Percentiles rank a stretch among this genome's conserved stretches.
phyloP scores from a whole-genome alignment of 768 basidiomycete genomes.

The Mycena vitilis region DNA sequence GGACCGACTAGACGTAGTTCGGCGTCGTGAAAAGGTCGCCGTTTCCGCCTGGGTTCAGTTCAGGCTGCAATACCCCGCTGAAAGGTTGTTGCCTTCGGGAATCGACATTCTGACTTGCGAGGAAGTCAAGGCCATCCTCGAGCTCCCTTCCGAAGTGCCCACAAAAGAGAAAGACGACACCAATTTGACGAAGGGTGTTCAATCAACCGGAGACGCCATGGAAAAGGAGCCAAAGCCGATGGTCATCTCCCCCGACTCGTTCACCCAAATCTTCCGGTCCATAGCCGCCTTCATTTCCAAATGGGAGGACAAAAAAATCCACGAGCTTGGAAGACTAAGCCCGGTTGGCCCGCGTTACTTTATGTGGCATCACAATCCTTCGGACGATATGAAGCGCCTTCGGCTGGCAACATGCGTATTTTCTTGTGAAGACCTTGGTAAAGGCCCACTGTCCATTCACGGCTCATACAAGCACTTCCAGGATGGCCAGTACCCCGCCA shows the following conservation, averaged over 20 bases:
- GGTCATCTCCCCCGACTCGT: constrained; percentile 25
- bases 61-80: constrained; percentile 33
- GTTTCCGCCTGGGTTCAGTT: constrained; percentile 40
- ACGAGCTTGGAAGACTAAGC: neutral
- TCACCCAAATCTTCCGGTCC: constrained; percentile 28
- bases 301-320: constrained; percentile 23
- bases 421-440: constrained; percentile 35
- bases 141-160: constrained; percentile 26
- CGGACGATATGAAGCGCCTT: neutral
- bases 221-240: neutral
- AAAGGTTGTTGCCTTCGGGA: constrained; percentile 40
- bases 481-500: constrained; percentile 27
- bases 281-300: constrained; percentile 8
- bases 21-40: constrained; percentile 36
- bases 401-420: constrained; percentile 46
- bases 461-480: constrained; percentile 16
- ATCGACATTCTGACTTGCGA: constrained; percentile 41
- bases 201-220: neutral
- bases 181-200: neutral
- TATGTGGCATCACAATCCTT: neutral
- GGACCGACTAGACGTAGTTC: constrained; percentile 36
- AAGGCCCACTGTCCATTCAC: neutral
- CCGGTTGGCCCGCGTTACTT: neutral
- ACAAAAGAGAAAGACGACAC: constrained; percentile 8
- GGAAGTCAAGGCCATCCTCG: constrained; percentile 31